Evolutionary conservation across 2,329 filamentous ascomycete species (phyloP).

Genomic region (Didymella pinodella): DNA sequence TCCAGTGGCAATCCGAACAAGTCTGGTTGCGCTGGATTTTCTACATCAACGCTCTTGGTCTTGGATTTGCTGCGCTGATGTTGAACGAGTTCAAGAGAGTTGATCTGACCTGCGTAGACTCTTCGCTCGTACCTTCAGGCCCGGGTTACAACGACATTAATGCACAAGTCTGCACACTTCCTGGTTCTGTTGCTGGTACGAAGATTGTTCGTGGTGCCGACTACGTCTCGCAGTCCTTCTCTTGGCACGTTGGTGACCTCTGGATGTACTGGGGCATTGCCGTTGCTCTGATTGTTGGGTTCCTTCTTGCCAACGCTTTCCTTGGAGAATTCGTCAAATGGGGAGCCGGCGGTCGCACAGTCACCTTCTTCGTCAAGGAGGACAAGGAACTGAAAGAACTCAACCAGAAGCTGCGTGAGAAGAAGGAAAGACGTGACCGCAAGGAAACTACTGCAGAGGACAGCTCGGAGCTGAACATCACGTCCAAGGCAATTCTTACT

Average conservation of each 20-base stretch:
- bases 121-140: slow-evolving; percentile 75
- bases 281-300: slow-evolving; percentile 75
- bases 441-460: slow-evolving; percentile 53
- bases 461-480: slow-evolving; percentile 59
- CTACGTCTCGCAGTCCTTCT: slow-evolving; percentile 75
- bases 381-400: slow-evolving; percentile 71
- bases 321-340: slow-evolving; percentile 81
- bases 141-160: slow-evolving; percentile 73
- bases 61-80: slow-evolving; percentile 82
- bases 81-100: slow-evolving; percentile 81
- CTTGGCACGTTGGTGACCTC: slow-evolving; percentile 70
- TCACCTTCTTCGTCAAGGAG: slow-evolving; percentile 78
- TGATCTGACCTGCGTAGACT: slow-evolving; percentile 71
- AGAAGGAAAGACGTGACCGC: slow-evolving; percentile 62
- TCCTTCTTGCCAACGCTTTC: slow-evolving; percentile 75
- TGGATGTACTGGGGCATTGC: slow-evolving; percentile 76
- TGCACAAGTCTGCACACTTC: slow-evolving; percentile 81
- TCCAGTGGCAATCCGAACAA: slow-evolving; percentile 77
- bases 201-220: slow-evolving; percentile 68
- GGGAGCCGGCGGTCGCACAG: slow-evolving; percentile 80
- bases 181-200: slow-evolving; percentile 73
- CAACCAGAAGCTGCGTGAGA: slow-evolving; percentile 68
- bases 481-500: slow-evolving; percentile 64
- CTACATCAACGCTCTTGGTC: slow-evolving; percentile 79
- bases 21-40: slow-evolving; percentile 86